Conservation (phyloP, 2,329 filamentous ascomycete species). For the Paraphaeosphaeria sporulosa region DNA sequence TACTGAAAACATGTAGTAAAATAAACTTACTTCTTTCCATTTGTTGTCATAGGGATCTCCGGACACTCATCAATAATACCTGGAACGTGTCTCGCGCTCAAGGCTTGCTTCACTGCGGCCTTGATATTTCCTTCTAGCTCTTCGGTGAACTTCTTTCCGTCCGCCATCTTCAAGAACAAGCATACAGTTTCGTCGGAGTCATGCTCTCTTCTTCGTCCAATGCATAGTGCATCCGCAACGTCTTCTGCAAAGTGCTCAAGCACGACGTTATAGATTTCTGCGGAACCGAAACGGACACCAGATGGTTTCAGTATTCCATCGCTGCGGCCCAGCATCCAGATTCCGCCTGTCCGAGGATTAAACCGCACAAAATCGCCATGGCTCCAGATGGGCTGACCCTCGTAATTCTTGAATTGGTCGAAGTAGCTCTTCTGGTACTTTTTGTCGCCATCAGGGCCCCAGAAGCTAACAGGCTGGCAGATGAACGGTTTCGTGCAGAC, state of each 20-base stretch:
- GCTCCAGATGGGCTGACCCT: slow-evolving; percentile 73
- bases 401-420: slow-evolving; percentile 70
- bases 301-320: slow-evolving; percentile 93
- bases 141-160: slow-evolving; percentile 63
- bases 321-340: slow-evolving; percentile 90
- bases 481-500: slow-evolving; percentile 89
- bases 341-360: slow-evolving; percentile 74
- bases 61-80: slow-evolving; percentile 81
- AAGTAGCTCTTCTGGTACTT: slow-evolving; percentile 90
- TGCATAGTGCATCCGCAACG: slow-evolving; percentile 85
- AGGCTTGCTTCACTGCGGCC: slow-evolving; percentile 72
- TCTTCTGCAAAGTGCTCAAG: slow-evolving; percentile 80
- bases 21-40: slow-evolving; percentile 85
- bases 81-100: slow-evolving; percentile 90
- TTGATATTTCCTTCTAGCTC: slow-evolving; percentile 71
- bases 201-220: slow-evolving; percentile 74
- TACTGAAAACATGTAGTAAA: not conserved
- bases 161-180: slow-evolving; percentile 82
- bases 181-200: slow-evolving; percentile 88
- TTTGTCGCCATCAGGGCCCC: slow-evolving; percentile 72
- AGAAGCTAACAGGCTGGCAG: slow-evolving; percentile 90
- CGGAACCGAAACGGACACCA: slow-evolving; percentile 89
- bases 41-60: slow-evolving; percentile 89
- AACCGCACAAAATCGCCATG: slow-evolving; percentile 89
- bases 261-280: slow-evolving; percentile 96